Evolutionary conservation across 306 rosid species (phyloP), one percentile per base, ranked within the genome.

Genomic region (Prunus armeniaca): DNA sequence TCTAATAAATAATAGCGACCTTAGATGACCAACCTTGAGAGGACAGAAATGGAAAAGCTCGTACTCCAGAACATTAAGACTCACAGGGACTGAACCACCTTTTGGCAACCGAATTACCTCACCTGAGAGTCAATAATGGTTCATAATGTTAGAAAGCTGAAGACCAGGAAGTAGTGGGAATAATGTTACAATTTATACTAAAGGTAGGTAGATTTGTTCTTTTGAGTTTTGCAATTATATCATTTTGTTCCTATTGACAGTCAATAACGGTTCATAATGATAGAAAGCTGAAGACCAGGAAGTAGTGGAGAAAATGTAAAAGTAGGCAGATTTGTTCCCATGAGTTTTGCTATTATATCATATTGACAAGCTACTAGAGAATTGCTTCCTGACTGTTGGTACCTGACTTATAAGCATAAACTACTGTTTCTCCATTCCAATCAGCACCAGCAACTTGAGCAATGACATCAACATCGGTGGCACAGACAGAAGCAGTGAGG

Each of bases 31-130:
- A 69, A 91, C 99, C 80, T 82, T 86, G 75, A 96, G 73, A 45
- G 97, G 99, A 78, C 88, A 88, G 88, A 92, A 82, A 77, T 92
- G 98, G 88, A 84, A 92, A 34, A 96, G 92, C 76, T 92, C 99
- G 70, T 89, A 93, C 72, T 92, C 99, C 27, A 96, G 85, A 57
- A 86, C 98, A 67, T 85, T 80, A 15, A 96, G 89, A 0, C 96
- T 89, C 79, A 92, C 91, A 0, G 97, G 99, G 74, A 96, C 27
- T 0, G 98, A 91, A 74, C 85, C 98, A 17, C 89, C 96, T 76
- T 92, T 81, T 0, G 99, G 94, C 46, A 96, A 75, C 64, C 93
- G 86, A 81, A 81, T 56, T 66, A 92, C 81, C 68, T 92, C 98
- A 9, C 98, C 98, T 94, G 86, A 82, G 56, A 69, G 13, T 64